Base-by-base conservation (phyloP, 2,329 filamentous ascomycete genomes). In the Aspergillus uvarum region DNA sequence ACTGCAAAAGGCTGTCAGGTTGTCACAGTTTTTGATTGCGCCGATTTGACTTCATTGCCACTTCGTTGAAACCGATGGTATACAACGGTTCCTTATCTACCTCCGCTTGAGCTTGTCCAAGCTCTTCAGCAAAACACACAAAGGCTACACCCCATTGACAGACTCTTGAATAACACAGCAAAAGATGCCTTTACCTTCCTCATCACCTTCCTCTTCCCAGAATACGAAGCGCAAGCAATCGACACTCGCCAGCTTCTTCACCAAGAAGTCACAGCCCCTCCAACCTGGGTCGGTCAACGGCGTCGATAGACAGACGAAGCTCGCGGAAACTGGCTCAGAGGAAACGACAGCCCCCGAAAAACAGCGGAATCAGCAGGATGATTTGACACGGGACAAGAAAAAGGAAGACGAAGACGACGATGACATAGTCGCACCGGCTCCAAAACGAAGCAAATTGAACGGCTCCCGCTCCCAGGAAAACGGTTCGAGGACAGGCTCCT, bases 191-290 rank as follows among this genome's bases (percentile, higher is more conserved):
- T 63, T 70, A 29, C 66, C 68, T 47, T 73, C 74, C 50, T 76
- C 75, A 11, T 72, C 72, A 61, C 63, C 70, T 14, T 70, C 74
- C 2, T 69, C 73, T 21, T 72, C 73, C 24, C 69, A 72, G 35
- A 71, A 65, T 22, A 56, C 75, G 10, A 77, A 78, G 57, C 70
- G 74, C 48, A 78, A 77, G 59, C 76, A 97, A 72, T 85, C 89
- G 66, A 91, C 91, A 0, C 88, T 97, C 62, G 95, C 91, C 3
- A 93, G 87, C 71, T 96, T 96, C 77, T 96, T 96, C 73, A 85
- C 87, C 0, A 86, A 86, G 14, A 88, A 84, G 60, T 62, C 76
- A 1, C 65, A 72, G 2, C 56, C 65, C n/a, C 63, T 66, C 2
- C 65, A 66, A 26, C 61, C 63, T 31, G 22, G 57, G 38, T 19